These are phyloP conservation scores for Scheffersomyces cryptocercus DNA, from an alignment of 1,139 yeast genomes.

Conservation along the genomic window DNA sequence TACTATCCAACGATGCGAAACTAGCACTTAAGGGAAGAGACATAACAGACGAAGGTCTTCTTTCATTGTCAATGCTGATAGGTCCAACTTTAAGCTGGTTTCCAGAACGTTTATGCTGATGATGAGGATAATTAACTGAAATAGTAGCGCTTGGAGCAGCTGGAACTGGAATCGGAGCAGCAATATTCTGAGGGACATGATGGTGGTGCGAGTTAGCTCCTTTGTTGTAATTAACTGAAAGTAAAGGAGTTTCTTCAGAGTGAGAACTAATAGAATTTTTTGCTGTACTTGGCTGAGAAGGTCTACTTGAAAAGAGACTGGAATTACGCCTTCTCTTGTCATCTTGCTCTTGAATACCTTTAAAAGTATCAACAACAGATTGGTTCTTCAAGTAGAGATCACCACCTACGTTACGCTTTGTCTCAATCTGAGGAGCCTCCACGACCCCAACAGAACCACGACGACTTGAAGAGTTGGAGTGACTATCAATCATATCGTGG, in stretches of 20 bases:
- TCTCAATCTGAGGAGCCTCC: slow-evolving; percentile 51
- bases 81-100: slow-evolving; percentile 34
- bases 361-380: slow-evolving; percentile 51
- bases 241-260: slow-evolving; percentile 1
- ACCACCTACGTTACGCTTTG: slow-evolving; percentile 56
- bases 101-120: background rate
- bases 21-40: slow-evolving; percentile 69
- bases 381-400: slow-evolving; percentile 52
- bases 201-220: slow-evolving; percentile 1
- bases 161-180: slow-evolving; percentile 23
- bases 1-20: slow-evolving; percentile 75
- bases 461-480: slow-evolving; percentile 26
- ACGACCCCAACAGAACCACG: slow-evolving; percentile 38
- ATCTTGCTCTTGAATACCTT: slow-evolving; percentile 49
- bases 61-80: slow-evolving; percentile 23
- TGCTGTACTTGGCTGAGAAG: slow-evolving; percentile 5
- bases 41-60: slow-evolving; percentile 39
- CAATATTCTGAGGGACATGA: slow-evolving; percentile 6
- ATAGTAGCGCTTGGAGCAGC: slow-evolving; percentile 5
- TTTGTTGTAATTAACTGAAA: too few relatives aligned
- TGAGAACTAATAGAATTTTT: slow-evolving; percentile 15
- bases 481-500: slow-evolving; percentile 40
- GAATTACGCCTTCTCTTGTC: slow-evolving; percentile 44
- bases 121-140: slow-evolving; percentile 1
- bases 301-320: slow-evolving; percentile 29